Conservation (phyloP, 2,329 filamentous ascomycete species). For the Akanthomyces dipterigenus region DNA sequence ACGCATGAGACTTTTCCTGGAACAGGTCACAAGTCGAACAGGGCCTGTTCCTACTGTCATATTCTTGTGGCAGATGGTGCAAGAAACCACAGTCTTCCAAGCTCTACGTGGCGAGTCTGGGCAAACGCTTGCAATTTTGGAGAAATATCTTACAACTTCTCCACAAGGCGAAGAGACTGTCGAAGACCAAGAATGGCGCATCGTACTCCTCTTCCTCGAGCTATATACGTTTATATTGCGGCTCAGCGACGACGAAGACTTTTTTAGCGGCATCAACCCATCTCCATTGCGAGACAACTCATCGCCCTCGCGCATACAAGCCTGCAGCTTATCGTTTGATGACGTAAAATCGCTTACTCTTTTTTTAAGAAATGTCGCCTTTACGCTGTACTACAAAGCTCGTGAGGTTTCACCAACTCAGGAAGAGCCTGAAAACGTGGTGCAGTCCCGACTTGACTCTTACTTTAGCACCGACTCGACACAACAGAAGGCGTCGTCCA, state of each 20-base stretch:
- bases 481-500: constrained; percentile 1
- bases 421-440: constrained; percentile 17
- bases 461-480: constrained; percentile 20
- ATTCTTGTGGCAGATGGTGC: constrained; percentile 71
- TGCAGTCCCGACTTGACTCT: constrained; percentile 22
- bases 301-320: constrained; percentile 43
- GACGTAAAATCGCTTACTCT: constrained; percentile 69
- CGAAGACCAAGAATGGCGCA: constrained; percentile 66
- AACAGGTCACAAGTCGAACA: constrained; percentile 26
- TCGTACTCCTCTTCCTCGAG: constrained; percentile 85
- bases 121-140: constrained; percentile 22
- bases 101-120: constrained; percentile 26
- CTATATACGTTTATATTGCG: constrained; percentile 89
- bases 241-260: constrained; percentile 94
- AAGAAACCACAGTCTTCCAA: constrained; percentile 34
- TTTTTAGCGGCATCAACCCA: constrained; percentile 57
- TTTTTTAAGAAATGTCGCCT: constrained; percentile 87
- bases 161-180: constrained; percentile 15
- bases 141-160: constrained; percentile 24
- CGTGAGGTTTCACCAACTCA: constrained; percentile 45
- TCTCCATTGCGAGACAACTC: constrained; percentile 29
- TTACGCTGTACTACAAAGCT: constrained; percentile 80
- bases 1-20: constrained; percentile 83
- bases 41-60: constrained; percentile 54
- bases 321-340: constrained; percentile 60